phyloP scores from a whole-genome alignment of 2,329 filamentous ascomycete species.

The Botrytis hyacinthi region DNA sequence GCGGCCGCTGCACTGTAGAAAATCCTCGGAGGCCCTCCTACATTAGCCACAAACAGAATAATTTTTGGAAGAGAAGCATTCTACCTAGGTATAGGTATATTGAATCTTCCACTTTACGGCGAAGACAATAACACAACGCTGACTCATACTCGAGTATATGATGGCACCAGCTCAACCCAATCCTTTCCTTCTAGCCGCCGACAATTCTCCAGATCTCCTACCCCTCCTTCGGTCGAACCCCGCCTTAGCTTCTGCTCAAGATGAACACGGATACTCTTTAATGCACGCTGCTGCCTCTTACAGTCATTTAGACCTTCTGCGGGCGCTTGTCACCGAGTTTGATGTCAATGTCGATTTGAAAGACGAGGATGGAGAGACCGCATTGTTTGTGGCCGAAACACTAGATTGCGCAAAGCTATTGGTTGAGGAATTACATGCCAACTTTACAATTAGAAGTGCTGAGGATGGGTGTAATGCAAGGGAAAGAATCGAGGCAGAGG shows the following conservation, averaged over 20 bases:
- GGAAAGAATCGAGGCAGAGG: slow-evolving; percentile 77
- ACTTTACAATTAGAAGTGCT: slow-evolving; percentile 62
- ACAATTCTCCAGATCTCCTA: slow-evolving; percentile 72
- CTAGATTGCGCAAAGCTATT: slow-evolving; percentile 74
- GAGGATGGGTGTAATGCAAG: slow-evolving; percentile 72
- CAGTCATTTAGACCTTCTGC: slow-evolving; percentile 78
- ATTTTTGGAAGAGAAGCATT: neutral
- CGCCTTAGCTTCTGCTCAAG: slow-evolving; percentile 73
- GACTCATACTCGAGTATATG: neutral
- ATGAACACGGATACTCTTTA: slow-evolving; percentile 90
- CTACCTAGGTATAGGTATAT: neutral
- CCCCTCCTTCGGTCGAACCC: slow-evolving; percentile 72
- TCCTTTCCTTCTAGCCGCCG: slow-evolving; percentile 74
- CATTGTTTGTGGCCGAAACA: slow-evolving; percentile 89
- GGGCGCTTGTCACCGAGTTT: slow-evolving; percentile 71
- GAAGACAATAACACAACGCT: neutral
- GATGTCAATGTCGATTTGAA: slow-evolving; percentile 74
- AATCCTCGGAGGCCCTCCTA: neutral
- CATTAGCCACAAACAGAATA: neutral
- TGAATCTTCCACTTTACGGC: neutral
- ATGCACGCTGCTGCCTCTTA: slow-evolving; percentile 93
- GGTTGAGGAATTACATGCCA: slow-evolving; percentile 76
- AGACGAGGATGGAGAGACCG: slow-evolving; percentile 91
- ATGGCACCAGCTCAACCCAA: slow-evolving; percentile 46
- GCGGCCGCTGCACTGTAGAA: slow-evolving; percentile 2